Percentiles rank a stretch among this genome's conserved stretches.
Conservation (phyloP, 441 rosid species). For the Croton setiger region DNA sequence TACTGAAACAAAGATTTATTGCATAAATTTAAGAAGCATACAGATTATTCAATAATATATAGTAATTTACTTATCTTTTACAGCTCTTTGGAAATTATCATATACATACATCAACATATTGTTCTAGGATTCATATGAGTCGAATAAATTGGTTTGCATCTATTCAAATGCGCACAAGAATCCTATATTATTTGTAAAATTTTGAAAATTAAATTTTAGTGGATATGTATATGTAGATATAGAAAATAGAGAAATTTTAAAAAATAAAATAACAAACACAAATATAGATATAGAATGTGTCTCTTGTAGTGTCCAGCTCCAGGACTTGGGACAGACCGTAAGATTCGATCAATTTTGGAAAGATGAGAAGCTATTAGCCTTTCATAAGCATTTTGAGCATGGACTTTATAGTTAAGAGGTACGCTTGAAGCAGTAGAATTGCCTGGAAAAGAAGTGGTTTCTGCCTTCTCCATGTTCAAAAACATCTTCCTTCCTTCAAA, state of each 20-base stretch:
- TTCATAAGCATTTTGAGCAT: not conserved
- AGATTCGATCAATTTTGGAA: not conserved
- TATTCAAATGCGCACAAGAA: too few species aligned
- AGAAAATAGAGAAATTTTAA: too few species aligned
- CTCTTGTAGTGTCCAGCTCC: not conserved
- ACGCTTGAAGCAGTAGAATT: not conserved
- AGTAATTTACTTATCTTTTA: not conserved
- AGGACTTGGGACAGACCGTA: not conserved
- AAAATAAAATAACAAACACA: not conserved
- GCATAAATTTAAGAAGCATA: too few species aligned
- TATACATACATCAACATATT: not conserved
- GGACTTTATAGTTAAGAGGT: not conserved
- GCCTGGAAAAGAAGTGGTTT: not conserved
- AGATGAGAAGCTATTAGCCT: conserved; percentile 2
- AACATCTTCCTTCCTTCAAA: not conserved
- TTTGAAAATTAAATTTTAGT: too few species aligned
- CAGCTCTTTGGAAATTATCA: not conserved
- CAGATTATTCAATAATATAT: too few species aligned
- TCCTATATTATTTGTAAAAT: too few species aligned
- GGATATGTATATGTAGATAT: too few species aligned
- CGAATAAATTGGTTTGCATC: too few species aligned
- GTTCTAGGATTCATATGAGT: not conserved
- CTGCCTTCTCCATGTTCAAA: not conserved
- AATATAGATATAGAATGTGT: not conserved
- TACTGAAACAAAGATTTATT: not conserved